Conservation (phyloP, 129 eudicot genomes). For the Deinandra increscens region DNA sequence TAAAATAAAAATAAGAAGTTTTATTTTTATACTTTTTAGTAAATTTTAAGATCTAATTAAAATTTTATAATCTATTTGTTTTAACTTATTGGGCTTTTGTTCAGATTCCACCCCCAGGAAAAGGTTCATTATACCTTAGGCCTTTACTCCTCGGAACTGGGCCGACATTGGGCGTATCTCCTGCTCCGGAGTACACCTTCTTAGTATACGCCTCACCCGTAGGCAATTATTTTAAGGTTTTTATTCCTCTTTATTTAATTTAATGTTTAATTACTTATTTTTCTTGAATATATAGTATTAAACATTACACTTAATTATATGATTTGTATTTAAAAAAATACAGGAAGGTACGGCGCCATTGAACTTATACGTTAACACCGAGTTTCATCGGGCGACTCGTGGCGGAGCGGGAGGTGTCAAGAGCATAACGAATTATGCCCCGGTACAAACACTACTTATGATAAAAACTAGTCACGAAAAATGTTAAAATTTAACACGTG, state of each 20-base stretch:
- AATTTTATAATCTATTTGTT: background rate
- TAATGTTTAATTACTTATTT: background rate
- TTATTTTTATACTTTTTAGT: background rate
- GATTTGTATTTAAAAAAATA: background rate
- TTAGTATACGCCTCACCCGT: constrained; percentile 90
- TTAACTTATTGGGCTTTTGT: background rate
- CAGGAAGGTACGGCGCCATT: constrained; percentile 68
- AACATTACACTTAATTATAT: background rate
- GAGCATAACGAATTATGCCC: constrained; percentile 79
- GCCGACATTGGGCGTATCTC: constrained; percentile 69
- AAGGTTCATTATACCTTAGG: constrained; percentile 84
- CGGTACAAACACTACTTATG: constrained; percentile 45
- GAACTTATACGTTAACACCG: constrained; percentile 60
- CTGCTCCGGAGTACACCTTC: constrained; percentile 85
- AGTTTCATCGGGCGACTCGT: constrained; percentile 66
- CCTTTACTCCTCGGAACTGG: constrained; percentile 92
- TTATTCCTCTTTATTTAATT: background rate
- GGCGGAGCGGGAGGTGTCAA: constrained; percentile 96
- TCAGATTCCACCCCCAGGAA: constrained; percentile 90
- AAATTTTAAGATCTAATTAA: background rate
- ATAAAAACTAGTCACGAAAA: background rate
- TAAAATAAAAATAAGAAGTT: background rate
- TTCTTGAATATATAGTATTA: background rate
- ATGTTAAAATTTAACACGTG: background rate
- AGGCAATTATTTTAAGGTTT: constrained; percentile 82